Evolutionary conservation across 345 rosid species (phyloP), one percentile per base, ranked within the genome.

Genomic region (Murraya paniculata): DNA sequence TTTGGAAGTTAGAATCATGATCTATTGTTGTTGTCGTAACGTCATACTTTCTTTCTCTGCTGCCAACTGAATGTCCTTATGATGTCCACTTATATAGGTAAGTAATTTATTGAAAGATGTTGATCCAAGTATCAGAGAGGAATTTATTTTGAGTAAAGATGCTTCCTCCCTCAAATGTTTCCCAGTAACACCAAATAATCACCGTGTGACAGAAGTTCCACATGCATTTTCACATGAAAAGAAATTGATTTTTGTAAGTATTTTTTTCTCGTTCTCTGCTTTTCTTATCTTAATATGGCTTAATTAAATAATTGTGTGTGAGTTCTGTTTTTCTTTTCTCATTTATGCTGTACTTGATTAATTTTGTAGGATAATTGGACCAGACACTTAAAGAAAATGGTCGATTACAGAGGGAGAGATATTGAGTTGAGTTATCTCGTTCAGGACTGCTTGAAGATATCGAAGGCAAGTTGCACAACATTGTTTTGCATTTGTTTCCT

Each of bases 161-260:
- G 84, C 90, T 14, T 64, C 89, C 81, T 83, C 78, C 81, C 81
- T 91, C 50, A 81, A 78, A 77, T 85, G 85, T 77, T 92, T 94
- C 82, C 91, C 98, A 1, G 93, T 96, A 45, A 89, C 94, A 21
- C 98, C 99, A 58, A 96, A 96, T 68, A 81, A 86, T 86, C 91
- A 90, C 55, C 98, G 99, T 36, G 94, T 96, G 82, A 87, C 93
- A 2, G 99, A 96, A 89, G 48, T 91, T 55, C 80, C 80, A 33
- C 85, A 88, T 79, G 72, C 86, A 65, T 91, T 82, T 82, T 87
- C 88, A 18, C 84, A 82, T 80, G 94, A 91, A 22, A 85, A 85
- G 79, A 82, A 88, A 38, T 80, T 92, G 87, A 30, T 79, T 19
- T 94, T 89, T 85, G 99, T 96, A 85, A 89, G 97, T 80, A 35